Percentiles rank a stretch among this genome's conserved stretches.
Evolutionary conservation across 2,329 filamentous ascomycete genomes (phyloP).

Genomic region (Fusarium cyanostomum): DNA sequence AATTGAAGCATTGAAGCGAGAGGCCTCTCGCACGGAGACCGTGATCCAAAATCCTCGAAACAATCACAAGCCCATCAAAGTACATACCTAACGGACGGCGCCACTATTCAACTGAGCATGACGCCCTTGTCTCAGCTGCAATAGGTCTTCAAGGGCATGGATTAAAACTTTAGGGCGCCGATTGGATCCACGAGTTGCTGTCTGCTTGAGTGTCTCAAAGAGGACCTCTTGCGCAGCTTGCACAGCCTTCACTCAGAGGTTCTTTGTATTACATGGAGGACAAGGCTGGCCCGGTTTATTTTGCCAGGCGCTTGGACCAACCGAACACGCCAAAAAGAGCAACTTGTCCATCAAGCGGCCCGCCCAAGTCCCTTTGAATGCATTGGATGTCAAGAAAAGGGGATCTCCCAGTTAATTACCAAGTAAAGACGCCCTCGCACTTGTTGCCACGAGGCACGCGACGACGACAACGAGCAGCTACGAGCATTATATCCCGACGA

Average conservation of each 20-base stretch:
- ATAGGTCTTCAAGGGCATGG: background rate
- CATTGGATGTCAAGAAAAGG: constrained; percentile 45
- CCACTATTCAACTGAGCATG: background rate
- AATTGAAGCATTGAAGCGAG: background rate
- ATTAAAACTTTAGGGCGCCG: constrained; percentile 8
- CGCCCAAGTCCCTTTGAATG: constrained; percentile 36
- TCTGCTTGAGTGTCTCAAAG: background rate
- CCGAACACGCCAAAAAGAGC: constrained; percentile 39
- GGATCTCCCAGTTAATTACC: constrained; percentile 42
- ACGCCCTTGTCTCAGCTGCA: constrained; percentile 25
- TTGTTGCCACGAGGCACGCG: constrained; percentile 37
- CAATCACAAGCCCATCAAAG: background rate
- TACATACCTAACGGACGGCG: background rate
- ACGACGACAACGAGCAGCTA: constrained; percentile 24
- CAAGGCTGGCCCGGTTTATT: constrained; percentile 34
- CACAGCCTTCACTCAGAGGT: background rate
- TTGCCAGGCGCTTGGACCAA: constrained; percentile 45
- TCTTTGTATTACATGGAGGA: constrained; percentile 5
- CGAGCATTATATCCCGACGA: constrained; percentile 6
- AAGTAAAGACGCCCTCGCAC: constrained; percentile 25
- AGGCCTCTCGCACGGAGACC: constrained; percentile 2
- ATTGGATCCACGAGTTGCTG: background rate
- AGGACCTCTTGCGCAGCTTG: no score
- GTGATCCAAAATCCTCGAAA: background rate
- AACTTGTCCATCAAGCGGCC: constrained; percentile 41